Evolutionary conservation across 2,329 filamentous ascomycete genomes (phyloP), one percentile per base, ranked within the genome.

Genomic region (Cytospora paraplurivora): DNA sequence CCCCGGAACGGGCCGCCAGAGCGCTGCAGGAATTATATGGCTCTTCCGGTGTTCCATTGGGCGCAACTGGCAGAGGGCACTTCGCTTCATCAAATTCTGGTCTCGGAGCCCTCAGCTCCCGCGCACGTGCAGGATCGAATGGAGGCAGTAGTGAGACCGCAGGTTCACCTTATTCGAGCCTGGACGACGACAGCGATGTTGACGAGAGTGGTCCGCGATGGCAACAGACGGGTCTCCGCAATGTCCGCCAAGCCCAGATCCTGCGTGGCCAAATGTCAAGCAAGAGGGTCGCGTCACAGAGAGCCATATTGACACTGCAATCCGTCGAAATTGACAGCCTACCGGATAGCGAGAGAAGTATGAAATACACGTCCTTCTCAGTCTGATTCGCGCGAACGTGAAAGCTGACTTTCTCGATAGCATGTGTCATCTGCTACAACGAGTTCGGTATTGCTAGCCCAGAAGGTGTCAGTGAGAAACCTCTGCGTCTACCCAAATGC

Each of bases 371-470:
- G 51, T 50, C 52, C n/a, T 3, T 11, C 56, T 21, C 44, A 58
- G 66, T 68, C 62, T 49, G 21, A 57, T 11, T 8, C 32, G 15
- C 8, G 13, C 41, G 3, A 37, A 34, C 33, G 12, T 27, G 12
- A 58, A 33, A 34, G 62, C 66, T 66, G 27, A 62, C 47, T 64
- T 50, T 1, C 17, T 34, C 65, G 33, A 7, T 67, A 88, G 85
- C 74, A 15, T 88, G 86, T 70, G 79, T 84, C 21, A 88, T 88
- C 64, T 88, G 86, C 74, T 88, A 88, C 70, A 87, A 87, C 67
- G 84, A 87, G 10, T 88, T 82, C 68, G 84, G 84, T 38, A 76
- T 80, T 15, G 72, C 76, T 63, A 85, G 81, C 34, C 85, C 85
- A 0, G 86, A 88, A 67, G 85, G 85, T 1, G 73, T 84, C 21